These are phyloP conservation scores for Alternaria gansuensis DNA, from an alignment of 2,329 filamentous ascomycete genomes.

Conservation along the genomic window DNA sequence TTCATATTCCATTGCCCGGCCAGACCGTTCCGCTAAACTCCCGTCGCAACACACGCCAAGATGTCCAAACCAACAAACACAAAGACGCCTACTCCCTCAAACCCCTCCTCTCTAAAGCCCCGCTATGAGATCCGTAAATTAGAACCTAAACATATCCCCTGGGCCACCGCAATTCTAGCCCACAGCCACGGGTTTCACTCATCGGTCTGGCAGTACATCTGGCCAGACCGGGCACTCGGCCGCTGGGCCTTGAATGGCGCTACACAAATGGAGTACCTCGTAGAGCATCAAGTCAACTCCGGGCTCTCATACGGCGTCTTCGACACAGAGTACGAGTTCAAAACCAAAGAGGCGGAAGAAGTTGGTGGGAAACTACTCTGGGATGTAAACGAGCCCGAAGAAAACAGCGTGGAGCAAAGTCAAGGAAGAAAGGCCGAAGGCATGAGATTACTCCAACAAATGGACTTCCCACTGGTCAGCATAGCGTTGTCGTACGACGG, in stretches of 20 bases:
- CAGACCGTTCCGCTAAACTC: background rate
- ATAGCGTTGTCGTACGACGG: slow-evolving; percentile 51
- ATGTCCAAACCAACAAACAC: slow-evolving; percentile 8
- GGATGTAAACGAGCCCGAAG: slow-evolving; percentile 28
- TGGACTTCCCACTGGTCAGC: slow-evolving; percentile 55
- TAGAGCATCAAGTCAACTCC: slow-evolving; percentile 47
- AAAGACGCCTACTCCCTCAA: slow-evolving; percentile 24
- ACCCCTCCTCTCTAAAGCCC: slow-evolving; percentile 39
- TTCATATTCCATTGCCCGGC: background rate
- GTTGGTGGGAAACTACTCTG: slow-evolving; percentile 41
- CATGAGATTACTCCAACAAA: slow-evolving; percentile 40
- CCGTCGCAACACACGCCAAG: background rate
- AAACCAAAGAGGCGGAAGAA: slow-evolving; percentile 40
- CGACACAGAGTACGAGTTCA: slow-evolving; percentile 53
- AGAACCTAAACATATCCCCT: slow-evolving; percentile 35
- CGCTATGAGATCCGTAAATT: slow-evolving; percentile 48
- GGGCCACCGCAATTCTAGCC: slow-evolving; percentile 43
- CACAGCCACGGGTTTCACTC: slow-evolving; percentile 48
- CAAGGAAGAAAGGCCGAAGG: slow-evolving; percentile 34
- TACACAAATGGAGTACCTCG: slow-evolving; percentile 36
- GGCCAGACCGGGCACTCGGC: slow-evolving; percentile 34
- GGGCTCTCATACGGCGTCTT: slow-evolving; percentile 53
- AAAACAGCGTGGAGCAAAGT: slow-evolving; percentile 23
- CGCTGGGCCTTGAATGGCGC: slow-evolving; percentile 22
- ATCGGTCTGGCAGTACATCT: slow-evolving; percentile 39